Base-by-base conservation (phyloP, 345 rosid genomes). In the Heritiera littoralis region DNA sequence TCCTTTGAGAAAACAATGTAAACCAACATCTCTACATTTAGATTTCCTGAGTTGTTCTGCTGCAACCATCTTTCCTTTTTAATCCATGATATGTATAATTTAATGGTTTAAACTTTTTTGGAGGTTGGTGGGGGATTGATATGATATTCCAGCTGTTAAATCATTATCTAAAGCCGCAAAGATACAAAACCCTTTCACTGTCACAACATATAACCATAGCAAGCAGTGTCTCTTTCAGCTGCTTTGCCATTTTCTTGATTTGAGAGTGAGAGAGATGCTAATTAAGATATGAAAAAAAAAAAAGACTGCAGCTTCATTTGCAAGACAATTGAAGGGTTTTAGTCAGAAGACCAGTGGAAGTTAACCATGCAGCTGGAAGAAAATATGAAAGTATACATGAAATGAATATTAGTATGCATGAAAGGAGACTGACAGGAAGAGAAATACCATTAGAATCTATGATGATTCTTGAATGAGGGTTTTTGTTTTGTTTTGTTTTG, bases 191-290 rank as follows among this genome's bases (percentile, higher is more conserved):
- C 74, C 28, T 32, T 78, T 80, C 88, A 51, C 55, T 87, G 80
- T 81, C 81, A 82, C 20, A 30, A 63, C 51, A 79, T 30, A 55
- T 70, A 30, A 35, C 80, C 55, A 28, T 35, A n/a, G 72, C 74
- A 61, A 67, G 83, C 65, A 73, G 58, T 64, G 89, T 81, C 87
- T 80, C 82, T 86, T 84, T 86, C 87, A 78, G 5, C 78, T 72
- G 58, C 58, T 45, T 55, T 72, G 12, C 78, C 77, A 80, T 80
- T 61, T 81, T 80, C 48, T 63, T 74, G 64, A 35, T 55, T 55
- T 20, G 64, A 54, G 32, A 55, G 75, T 9, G 15, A 49, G 15
- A 51, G 23, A 54, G 6, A 76, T 3, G 30, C 32, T 41, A 46
- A 45, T 43, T 43, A 43, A 43, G 45, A 43, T 4, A 28, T 7